Evolutionary conservation across 192 early-diverging fungal species (phyloP).

Genomic region (Backusella morwellensis): DNA sequence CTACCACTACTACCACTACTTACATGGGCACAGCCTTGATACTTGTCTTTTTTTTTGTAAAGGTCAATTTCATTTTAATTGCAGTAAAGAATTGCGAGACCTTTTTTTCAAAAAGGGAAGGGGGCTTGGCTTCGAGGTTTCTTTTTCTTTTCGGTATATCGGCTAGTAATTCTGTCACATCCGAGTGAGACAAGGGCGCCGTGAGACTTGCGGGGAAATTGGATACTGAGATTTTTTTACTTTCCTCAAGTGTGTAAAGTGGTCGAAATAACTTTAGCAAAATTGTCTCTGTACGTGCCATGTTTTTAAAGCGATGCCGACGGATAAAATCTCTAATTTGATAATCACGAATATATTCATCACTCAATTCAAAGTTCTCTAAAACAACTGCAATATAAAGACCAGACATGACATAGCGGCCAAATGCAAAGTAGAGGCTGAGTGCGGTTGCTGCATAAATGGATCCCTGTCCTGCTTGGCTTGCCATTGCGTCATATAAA

Average conservation of each 20-base stretch:
- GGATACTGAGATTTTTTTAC: neutral
- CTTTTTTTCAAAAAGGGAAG: conserved; percentile 4
- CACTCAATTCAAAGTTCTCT: conserved; percentile 56
- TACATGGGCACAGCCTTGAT: neutral
- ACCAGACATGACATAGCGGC: conserved; percentile 48
- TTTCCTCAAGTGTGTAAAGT: neutral
- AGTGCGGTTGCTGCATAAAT: conserved; percentile 41
- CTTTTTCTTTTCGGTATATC: conserved; percentile 3
- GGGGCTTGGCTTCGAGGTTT: neutral
- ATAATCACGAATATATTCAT: conserved; percentile 37
- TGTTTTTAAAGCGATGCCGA: neutral
- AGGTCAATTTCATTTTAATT: neutral
- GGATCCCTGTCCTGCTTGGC: conserved; percentile 32
- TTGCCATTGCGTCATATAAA: conserved; percentile 50
- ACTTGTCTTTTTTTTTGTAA: neutral
- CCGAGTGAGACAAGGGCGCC: neutral
- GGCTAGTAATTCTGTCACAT: neutral
- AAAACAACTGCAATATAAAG: conserved; percentile 56
- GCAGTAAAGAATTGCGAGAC: neutral
- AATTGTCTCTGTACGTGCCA: conserved; percentile 1
- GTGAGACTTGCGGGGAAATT: neutral
- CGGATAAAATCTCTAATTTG: conserved; percentile 29
- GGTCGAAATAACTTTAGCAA: conserved; percentile 4
- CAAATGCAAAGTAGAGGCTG: conserved; percentile 44
- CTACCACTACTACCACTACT: neutral